Base-by-base conservation (phyloP, 2,329 filamentous ascomycete genomes). In the Claviceps maximensis region DNA sequence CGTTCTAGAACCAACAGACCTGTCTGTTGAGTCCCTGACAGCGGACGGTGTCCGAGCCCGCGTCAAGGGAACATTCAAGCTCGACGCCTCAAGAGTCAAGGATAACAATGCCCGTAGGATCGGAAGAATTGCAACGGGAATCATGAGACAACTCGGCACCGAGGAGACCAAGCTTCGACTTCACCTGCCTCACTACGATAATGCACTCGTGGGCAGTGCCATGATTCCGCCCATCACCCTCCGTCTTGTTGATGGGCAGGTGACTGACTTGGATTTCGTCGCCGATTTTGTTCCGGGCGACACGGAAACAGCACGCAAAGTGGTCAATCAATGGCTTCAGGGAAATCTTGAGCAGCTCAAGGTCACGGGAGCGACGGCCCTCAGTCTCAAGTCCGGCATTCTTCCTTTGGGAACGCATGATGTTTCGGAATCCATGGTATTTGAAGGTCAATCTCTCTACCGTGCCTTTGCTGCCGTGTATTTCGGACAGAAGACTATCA, bases 241-340 rank as follows among this genome's bases (percentile, higher is more conserved):
- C 55, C 82, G 83, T 62, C 79, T 97, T 50, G 77, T 85, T 48
- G 86, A 95, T 63, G 87, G 87, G 12, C 80, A 87, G 60, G 80
- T 75, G 17, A 97, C 87, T 2, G 72, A 79, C 53, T 73, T 97
- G 54, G 87, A 96, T 61, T 83, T 97, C 60, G 69, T 93, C 52
- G 79, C 86, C 44, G 83, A 93, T 56, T 69, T 97, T 41, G 72
- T 78, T 40, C 85, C 89, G 27, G 90, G 89, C 31, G 80, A 89
- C 61, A 72, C 87, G 15, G 82, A 89, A 52, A 84, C 83, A 6
- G 82, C 96, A 59, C 83, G 87, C 55, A 78, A 78, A 55, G 78
- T 97, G 57, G 89, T 87, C 47, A 89, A 93, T 65, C 86, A 95
- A 66, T 97, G 89, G 83, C 71, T 98, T 55, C 82, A 87, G 52